Percentiles rank a stretch among this genome's conserved stretches.
These are phyloP conservation scores for Tolypocladium tundrense DNA, from an alignment of 2,329 filamentous ascomycete species.

Conservation along the genomic window DNA sequence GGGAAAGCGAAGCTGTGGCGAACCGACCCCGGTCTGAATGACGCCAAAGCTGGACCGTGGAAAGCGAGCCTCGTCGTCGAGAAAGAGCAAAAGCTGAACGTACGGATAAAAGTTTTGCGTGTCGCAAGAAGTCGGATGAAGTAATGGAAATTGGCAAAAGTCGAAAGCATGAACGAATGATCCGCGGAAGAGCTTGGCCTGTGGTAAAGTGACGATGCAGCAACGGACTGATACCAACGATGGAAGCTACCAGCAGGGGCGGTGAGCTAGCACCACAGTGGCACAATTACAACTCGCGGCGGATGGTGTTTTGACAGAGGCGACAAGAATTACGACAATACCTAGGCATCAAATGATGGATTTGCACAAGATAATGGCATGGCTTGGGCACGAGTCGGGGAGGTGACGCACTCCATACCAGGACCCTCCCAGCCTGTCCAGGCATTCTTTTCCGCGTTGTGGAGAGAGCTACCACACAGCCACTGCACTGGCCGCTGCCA, in stretches of 20 bases:
- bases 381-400: background rate
- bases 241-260: background rate
- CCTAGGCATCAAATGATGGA: background rate
- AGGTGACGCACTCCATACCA: background rate
- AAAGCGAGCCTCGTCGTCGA: background rate
- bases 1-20: background rate
- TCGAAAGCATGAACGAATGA: background rate
- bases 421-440: background rate
- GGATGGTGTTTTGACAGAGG: background rate
- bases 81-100: background rate
- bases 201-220: background rate
- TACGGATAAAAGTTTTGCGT: background rate
- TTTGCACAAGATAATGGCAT: too few species aligned
- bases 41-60: background rate
- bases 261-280: background rate
- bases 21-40: background rate
- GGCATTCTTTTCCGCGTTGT: too few species aligned
- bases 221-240: background rate
- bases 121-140: background rate
- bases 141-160: background rate
- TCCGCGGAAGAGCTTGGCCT: background rate
- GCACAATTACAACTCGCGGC: background rate
- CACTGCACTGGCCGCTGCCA: background rate
- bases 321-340: background rate
- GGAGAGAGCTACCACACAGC: too few species aligned